These are phyloP conservation scores for Plectranthus barbatus DNA, from an alignment of 257 asterid genomes.

Conservation along the genomic window DNA sequence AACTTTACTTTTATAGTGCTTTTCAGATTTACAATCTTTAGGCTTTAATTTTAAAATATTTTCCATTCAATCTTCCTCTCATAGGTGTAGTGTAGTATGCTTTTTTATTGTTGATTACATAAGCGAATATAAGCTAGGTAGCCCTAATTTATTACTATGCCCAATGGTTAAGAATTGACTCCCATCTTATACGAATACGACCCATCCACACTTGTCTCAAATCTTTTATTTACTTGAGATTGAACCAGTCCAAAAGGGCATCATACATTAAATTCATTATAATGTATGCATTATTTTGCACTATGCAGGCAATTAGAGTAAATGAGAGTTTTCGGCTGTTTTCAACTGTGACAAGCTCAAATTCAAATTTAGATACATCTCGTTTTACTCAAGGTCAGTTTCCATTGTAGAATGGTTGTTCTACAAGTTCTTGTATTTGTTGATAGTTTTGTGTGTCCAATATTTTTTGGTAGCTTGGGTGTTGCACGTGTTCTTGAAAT, in stretches of 20 bases:
- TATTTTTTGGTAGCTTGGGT: neutral
- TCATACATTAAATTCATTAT: neutral
- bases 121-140: too few species aligned
- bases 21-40: too few species aligned
- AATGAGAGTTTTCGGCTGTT: slow-evolving; percentile 66
- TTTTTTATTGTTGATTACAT: too few species aligned
- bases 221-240: neutral
- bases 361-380: slow-evolving; percentile 48
- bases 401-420: slow-evolving; percentile 1
- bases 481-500: neutral
- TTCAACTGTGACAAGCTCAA: slow-evolving; percentile 78
- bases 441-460: neutral
- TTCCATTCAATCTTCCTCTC: too few species aligned
- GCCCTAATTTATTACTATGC: too few species aligned
- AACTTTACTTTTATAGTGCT: too few species aligned
- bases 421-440: neutral
- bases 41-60: too few species aligned
- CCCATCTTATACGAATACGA: too few species aligned
- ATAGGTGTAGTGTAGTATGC: too few species aligned
- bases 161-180: too few species aligned
- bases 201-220: neutral
- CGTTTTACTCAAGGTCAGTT: slow-evolving; percentile 54
- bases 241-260: neutral
- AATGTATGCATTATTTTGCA: neutral
- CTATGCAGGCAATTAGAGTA: slow-evolving; percentile 71